Evolutionary conservation across 345 rosid genomes (phyloP), one percentile per base, ranked within the genome.

Genomic region (Noccaea caerulescens): DNA sequence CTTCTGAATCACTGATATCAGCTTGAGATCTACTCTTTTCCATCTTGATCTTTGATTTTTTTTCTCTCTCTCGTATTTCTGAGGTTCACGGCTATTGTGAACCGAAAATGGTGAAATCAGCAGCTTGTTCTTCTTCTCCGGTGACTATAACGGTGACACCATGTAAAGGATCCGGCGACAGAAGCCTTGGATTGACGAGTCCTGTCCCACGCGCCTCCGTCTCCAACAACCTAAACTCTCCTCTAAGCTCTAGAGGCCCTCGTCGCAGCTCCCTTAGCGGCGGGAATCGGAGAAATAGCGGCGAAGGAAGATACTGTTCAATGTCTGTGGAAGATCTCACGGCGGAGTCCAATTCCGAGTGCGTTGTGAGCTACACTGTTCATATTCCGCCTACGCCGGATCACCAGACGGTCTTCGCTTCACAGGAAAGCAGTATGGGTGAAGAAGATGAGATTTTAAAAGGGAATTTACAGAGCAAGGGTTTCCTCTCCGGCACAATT

Each of bases 371-470:
- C 3, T 89, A 89, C 62, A 89, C 96, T 0, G 96, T 89, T 23
- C 96, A 89, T 16, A 87, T 89, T 8, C 96, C 96, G 4, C 84
- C 92, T 0, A 89, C 96, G 41, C 96, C 96, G 1, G 96, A 89
- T 71, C 90, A 84, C 73, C 90, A 86, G 57, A 69, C 84, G n/a
- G 42, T 84, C 20, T 80, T 84, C 6, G 62, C 79, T 45, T 88
- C 91, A 2, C 85, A 77, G 9, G 78, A 83, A 7, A 86, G 91
- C 41, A 82, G 85, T 37, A 27, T 43, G 9, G 73, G 58, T 55
- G 78, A 14, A 46, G 80, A 69, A 51, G 77, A 59, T 1, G 79
- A 54, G 33, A 11, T 58, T 34, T 5, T 37, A 1, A 80, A 67
- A 62, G 55, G 76, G 56, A 69, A 61, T 11, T 74, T 69, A 7